Evolutionary conservation across 176 grass and related monocot genomes (phyloP).

Genomic region (Musa itinerans): DNA sequence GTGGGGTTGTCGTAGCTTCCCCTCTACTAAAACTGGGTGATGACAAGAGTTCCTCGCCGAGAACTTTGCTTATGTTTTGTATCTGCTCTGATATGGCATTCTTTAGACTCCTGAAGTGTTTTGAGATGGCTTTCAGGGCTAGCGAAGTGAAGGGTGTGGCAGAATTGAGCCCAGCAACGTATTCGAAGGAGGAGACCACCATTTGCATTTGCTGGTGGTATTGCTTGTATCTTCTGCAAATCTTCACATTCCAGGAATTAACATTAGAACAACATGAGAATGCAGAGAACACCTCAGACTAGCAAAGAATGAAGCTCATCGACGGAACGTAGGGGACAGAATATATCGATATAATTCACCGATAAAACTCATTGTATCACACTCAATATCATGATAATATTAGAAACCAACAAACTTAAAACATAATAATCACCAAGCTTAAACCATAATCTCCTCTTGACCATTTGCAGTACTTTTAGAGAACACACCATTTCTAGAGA

Average conservation of each 20-base stretch:
- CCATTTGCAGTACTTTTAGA: too few species aligned
- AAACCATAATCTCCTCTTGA: too few species aligned
- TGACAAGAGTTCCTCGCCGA: slow-evolving; percentile 36
- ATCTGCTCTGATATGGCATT: slow-evolving; percentile 36
- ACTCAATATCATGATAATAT: too few species aligned
- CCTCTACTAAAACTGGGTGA: slow-evolving; percentile 29
- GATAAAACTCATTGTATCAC: too few species aligned
- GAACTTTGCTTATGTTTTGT: slow-evolving; percentile 27
- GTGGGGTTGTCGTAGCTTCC: background rate
- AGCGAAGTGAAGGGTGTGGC: slow-evolving; percentile 34
- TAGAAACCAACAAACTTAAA: too few species aligned
- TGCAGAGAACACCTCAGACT: too few species aligned
- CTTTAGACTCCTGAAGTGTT: slow-evolving; percentile 35
- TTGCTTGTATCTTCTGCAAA: slow-evolving; percentile 42
- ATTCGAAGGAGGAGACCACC: slow-evolving; percentile 47
- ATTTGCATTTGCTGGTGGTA: slow-evolving; percentile 54
- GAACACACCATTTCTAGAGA: too few species aligned
- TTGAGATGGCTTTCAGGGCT: slow-evolving; percentile 36
- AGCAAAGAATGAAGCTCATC: too few species aligned
- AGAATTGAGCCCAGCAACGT: slow-evolving; percentile 34
- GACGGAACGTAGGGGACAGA: too few species aligned
- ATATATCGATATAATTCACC: too few species aligned
- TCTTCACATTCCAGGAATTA: slow-evolving; percentile 9
- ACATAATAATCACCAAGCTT: too few species aligned
- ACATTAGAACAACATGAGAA: too few species aligned